Conservation (phyloP, 2,329 filamentous ascomycete species). For the Pseudogymnoascus sp. region DNA sequence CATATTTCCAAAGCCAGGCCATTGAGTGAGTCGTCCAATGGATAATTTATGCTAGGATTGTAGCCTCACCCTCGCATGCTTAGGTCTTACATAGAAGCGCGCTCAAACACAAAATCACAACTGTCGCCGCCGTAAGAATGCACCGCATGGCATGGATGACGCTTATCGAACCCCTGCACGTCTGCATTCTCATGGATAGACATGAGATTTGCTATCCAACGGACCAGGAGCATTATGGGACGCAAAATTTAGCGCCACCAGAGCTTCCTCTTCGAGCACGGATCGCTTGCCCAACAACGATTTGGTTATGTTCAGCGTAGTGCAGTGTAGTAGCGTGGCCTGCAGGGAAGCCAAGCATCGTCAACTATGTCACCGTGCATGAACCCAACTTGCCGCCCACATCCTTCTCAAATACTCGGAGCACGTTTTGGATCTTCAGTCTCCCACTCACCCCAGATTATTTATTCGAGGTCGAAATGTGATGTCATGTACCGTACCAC, state of each 20-base stretch:
- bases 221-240: neutral
- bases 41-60: neutral
- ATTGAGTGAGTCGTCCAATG: neutral
- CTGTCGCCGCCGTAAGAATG: constrained; percentile 7
- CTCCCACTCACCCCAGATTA: neutral
- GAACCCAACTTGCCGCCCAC: neutral
- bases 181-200: neutral
- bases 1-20: neutral
- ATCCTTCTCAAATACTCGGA: neutral
- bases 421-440: constrained; percentile 1
- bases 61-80: neutral
- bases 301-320: neutral
- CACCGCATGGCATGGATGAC: neutral
- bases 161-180: neutral
- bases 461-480: neutral
- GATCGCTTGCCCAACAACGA: neutral
- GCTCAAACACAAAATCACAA: neutral
- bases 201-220: neutral
- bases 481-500: constrained; percentile 8
- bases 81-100: neutral
- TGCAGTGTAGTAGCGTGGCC: neutral
- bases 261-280: neutral
- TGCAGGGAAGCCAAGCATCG: neutral
- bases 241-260: neutral
- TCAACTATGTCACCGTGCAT: constrained; percentile 9